Evolutionary conservation across 768 basidiomycete genomes (phyloP), one percentile per base, ranked within the genome.

Genomic region (Auricularia heimuer): DNA sequence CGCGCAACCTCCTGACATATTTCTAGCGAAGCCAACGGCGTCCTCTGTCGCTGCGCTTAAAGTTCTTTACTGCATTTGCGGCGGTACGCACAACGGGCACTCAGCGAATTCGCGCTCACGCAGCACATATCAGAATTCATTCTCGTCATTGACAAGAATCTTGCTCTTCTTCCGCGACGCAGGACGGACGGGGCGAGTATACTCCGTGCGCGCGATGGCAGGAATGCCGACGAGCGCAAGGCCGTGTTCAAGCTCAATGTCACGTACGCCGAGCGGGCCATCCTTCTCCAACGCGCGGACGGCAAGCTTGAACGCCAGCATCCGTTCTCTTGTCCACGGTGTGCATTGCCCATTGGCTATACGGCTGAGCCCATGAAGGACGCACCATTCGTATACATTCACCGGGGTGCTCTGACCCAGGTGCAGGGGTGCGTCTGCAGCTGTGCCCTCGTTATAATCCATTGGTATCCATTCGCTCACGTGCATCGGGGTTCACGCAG

Each of bases 231-330:
- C 68, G 84, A 89, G 34, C 78, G 85, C 71, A 60, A 60, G 56
- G 3, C 73, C 75, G 78, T 92, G 10, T 95, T 94, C 84, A 97
- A 96, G 75, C 73, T 96, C 71, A 96, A 95, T 70, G 91, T 90
- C 2, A 79, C 80, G 18, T 70, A 83, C 37, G 81, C 81, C 36
- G 86, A 90, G 11, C 85, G 90, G 39, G 56, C 62, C 58, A 36
- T 66, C 61, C 61, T 63, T 11, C 64, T 64, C 72, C 90, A 88
- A 67, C 72, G 77, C 71, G 84, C 81, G 66, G 85, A 90, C 56
- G 56, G 56, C 14, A 60, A 60, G 56, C 83, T 90, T 67, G 90
- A 93, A 76, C 82, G 83, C 68, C 91, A 91, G 72, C 88, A 85
- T 73, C 79, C 85, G 66, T 89, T 87, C 70, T 77, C 79, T 47